Evolutionary conservation across 2,329 filamentous ascomycete genomes (phyloP), one percentile per base, ranked within the genome.

Genomic region (Colletotrichum sp.): DNA sequence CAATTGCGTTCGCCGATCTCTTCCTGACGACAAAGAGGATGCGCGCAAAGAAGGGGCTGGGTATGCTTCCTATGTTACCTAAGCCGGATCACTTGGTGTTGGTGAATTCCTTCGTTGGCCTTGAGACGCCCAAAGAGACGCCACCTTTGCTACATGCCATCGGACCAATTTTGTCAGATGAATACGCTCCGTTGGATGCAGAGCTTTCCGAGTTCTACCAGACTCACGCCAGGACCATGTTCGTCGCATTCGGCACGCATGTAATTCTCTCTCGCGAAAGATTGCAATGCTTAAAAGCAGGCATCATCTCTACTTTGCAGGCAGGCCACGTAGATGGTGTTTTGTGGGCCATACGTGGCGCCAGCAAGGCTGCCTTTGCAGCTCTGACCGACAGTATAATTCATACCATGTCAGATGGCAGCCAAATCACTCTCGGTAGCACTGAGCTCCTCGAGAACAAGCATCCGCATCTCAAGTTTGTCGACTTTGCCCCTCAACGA

Each of bases 61-160:
- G 15, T 69, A 79, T 16, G 81, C 84, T 39, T 72, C 77, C 4
- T 79, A 83, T 9, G 82, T 81, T 1, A 73, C 78, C 1, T 7
- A 87, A 87, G 63, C 86, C 87, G 0, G 81, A 87, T 72, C 84
- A 87, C 68, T 82, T 88, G 6, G 77, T 86, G 4, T 79, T 88
- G 8, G 83, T 88, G 24, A 88, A 88, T 64, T 86, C 86, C 0
- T 88, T 88, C 77, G 86, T 83, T 72, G 86, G 86, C 0, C 80
- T 88, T 8, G 87, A 88, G 65, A 80, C 82, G 1, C 84, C 87
- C 0, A 84, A 84, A 36, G 86, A 88, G 71, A 72, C 88, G 2
- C 87, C 87, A 1, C 87, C 86, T 1, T 78, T 84, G 3, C 81
- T 84, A 26, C 80, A 81, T 4, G 76, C 84, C 2, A 82, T 88